Evolutionary conservation across 805 yeast species (phyloP).

Genomic region (Candida insectalens): DNA sequence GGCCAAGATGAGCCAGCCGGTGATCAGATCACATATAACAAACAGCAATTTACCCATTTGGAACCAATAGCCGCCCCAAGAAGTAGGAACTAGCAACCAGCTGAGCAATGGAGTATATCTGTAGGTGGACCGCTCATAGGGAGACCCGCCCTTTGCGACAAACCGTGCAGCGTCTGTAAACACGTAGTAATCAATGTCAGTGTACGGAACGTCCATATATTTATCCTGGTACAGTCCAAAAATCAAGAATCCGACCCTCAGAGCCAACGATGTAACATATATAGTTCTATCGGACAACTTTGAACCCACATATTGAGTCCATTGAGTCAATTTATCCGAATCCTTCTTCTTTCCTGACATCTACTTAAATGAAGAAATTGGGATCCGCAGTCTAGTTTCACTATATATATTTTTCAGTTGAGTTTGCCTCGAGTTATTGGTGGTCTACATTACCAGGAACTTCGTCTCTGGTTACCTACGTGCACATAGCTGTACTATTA

Average conservation of each 20-base stretch:
- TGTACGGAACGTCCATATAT: slow-evolving; percentile 69
- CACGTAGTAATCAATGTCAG: slow-evolving; percentile 91
- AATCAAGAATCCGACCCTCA: slow-evolving; percentile 54
- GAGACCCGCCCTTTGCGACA: slow-evolving; percentile 50
- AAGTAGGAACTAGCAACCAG: slow-evolving; percentile 72
- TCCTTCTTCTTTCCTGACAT: too few species aligned
- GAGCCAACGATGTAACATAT: slow-evolving; percentile 12
- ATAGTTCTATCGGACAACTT: too few species aligned
- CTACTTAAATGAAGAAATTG: too few species aligned
- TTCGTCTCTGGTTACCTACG: too few species aligned
- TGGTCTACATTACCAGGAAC: too few species aligned
- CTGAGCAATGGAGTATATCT: slow-evolving; percentile 88
- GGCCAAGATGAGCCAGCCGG: slow-evolving; percentile 56
- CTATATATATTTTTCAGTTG: too few species aligned
- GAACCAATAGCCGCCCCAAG: slow-evolving; percentile 27
- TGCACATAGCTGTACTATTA: too few species aligned
- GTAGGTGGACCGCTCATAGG: slow-evolving; percentile 80
- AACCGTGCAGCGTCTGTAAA: slow-evolving; percentile 86
- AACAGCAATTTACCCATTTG: slow-evolving; percentile 77
- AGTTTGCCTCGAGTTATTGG: too few species aligned
- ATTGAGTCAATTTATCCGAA: too few species aligned
- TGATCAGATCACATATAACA: slow-evolving; percentile 65
- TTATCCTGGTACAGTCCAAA: slow-evolving; percentile 87
- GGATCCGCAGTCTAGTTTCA: too few species aligned
- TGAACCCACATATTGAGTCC: too few species aligned